Base-by-base conservation (phyloP, 2,329 filamentous ascomycete species). In the Hypoxylon rubiginosum region DNA sequence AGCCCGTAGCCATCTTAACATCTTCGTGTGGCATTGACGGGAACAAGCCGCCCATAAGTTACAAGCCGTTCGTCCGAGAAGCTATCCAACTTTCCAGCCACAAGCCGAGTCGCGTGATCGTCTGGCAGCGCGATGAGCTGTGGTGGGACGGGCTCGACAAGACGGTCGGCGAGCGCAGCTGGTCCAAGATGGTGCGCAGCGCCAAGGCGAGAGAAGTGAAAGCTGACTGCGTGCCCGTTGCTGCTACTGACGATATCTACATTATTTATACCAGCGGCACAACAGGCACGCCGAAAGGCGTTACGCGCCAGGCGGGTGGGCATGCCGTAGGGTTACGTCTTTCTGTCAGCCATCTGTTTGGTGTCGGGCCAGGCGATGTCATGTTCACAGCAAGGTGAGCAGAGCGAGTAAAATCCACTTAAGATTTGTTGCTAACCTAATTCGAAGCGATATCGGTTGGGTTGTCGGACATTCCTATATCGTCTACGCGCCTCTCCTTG, bases 11-110 rank as follows among this genome's bases (percentile, higher is more conserved):
- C 9, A 88, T 97, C 52, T 86, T 97, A 77, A 97, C 94, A 0
- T 94, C 94, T 0, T 97, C 93, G 8, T 97, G 94, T 78, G 94
- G 94, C 34, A 94, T 97, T 60, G 94, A 97, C 73, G 94, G 94
- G 3, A 84, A 84, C 55, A 97, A 97, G 78, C 91, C 91, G 0
- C 90, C 93, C 0, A 85, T 92, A 64, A 81, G 87, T n/a, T 97
- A 97, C 78, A 85, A 88, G 69, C 88, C 89, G 0, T 87, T 97
- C 71, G 89, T 97, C 51, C 87, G 91, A 68, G 92, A 90, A 36
- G 94, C 93, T 1, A 82, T 95, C 50, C 76, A 82, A 24, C 83
- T 90, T 48, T 90, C 92, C 62, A 77, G 79, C 3, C 90, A 91
- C 80, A 94, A 95, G 79, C 92, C 94, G 0, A 76, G 81, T 4